Percentiles rank a stretch among this genome's conserved stretches.
phyloP scores from a whole-genome alignment of 140 eudicot species.

The Ambrosia hybrid region DNA sequence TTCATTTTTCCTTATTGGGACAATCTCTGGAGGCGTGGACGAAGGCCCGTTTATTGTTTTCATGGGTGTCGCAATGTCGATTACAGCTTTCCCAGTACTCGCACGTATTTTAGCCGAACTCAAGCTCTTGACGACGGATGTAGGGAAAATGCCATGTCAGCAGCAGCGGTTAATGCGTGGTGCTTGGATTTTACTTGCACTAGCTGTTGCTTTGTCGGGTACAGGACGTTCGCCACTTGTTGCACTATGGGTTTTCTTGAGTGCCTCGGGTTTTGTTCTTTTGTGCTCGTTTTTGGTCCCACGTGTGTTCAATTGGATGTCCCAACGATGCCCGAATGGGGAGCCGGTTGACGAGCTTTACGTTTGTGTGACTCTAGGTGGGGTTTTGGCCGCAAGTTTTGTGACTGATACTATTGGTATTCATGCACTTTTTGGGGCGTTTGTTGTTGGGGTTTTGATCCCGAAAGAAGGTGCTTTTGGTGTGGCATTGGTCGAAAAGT shows the following conservation, averaged over 20 bases:
- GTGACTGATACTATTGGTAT: constrained; percentile 73
- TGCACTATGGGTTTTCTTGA: constrained; percentile 74
- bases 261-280: constrained; percentile 52
- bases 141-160: constrained; percentile 85
- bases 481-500: constrained; percentile 72
- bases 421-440: constrained; percentile 84
- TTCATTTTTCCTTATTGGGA: constrained; percentile 53
- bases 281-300: constrained; percentile 42
- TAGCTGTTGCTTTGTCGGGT: constrained; percentile 73
- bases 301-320: constrained; percentile 64
- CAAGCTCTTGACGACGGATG: constrained; percentile 69
- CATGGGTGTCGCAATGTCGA: constrained; percentile 86
- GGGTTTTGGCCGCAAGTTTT: constrained; percentile 73
- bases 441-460: constrained; percentile 75
- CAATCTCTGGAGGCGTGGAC: constrained; percentile 41
- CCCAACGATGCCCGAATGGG: constrained; percentile 60
- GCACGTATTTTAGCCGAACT: constrained; percentile 88
- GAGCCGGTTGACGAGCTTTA: constrained; percentile 70
- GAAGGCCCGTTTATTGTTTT: constrained; percentile 69
- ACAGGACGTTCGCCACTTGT: constrained; percentile 50
- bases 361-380: constrained; percentile 64
- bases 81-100: constrained; percentile 78
- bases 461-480: constrained; percentile 88
- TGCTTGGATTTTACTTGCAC: constrained; percentile 88
- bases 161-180: constrained; percentile 83